phyloP scores from a whole-genome alignment of 202 grass and related monocot species.

The Brachypodium distachyon region DNA sequence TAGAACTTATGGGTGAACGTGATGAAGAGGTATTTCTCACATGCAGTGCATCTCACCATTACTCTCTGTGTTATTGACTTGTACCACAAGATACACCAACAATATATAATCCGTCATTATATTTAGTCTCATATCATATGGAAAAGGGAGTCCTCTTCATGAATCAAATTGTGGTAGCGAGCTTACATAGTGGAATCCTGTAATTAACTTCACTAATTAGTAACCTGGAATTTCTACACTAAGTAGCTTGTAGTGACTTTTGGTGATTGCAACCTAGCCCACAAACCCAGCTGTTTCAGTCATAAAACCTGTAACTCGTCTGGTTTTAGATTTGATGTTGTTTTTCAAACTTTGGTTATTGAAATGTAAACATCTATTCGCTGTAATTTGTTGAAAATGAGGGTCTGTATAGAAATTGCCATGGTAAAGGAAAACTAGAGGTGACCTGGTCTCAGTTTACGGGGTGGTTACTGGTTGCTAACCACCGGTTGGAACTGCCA shows the following conservation, averaged over 20 bases:
- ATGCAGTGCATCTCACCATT: neutral
- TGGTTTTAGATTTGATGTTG: neutral
- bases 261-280: neutral
- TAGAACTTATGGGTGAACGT: slow-evolving; percentile 98
- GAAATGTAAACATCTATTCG: too few species aligned
- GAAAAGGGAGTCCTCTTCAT: neutral
- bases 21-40: slow-evolving; percentile 79
- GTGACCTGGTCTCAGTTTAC: neutral
- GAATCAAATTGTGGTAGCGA: neutral
- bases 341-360: neutral
- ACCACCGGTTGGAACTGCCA: neutral
- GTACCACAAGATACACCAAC: neutral
- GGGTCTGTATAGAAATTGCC: neutral
- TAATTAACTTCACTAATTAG: too few species aligned
- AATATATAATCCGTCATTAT: neutral
- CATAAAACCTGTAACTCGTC: neutral
- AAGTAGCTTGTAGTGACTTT: neutral
- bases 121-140: neutral
- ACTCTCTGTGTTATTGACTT: neutral
- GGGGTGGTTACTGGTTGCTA: neutral
- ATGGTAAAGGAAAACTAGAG: neutral
- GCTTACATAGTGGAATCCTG: neutral
- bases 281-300: neutral
- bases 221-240: too few species aligned
- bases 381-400: too few species aligned